Base-by-base conservation (phyloP, 768 basidiomycete genomes). In the Neoboletus subvelutipes region DNA sequence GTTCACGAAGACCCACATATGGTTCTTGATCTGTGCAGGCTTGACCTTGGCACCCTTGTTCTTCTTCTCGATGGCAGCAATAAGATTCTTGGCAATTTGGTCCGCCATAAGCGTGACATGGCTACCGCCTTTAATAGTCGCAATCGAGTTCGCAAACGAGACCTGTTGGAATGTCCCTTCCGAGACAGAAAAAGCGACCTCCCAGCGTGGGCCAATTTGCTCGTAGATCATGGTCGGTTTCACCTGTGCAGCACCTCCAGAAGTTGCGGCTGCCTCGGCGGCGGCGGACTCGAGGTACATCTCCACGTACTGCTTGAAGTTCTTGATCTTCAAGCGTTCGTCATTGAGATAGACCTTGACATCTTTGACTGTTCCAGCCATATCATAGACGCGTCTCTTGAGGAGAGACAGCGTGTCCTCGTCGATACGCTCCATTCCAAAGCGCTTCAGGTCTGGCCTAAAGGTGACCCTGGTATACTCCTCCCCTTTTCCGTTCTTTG, bases 1-100 rank as follows among this genome's bases (percentile, higher is more conserved):
- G 66, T 98, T 98, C 68, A 99, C 87, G 67, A 98, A 99, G 52
- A 99, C 82, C 93, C 92, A 95, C 86, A 99, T 94, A 69, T 99
- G 95, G 66, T 89, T 94, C 79, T 93, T 96, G 76, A 98, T 87
- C 75, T 97, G 94, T 52, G 86, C 83, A 17, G 92, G 82, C 72
- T 98, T 98, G 66, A 98, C 89, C 1, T 89, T 82, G n/a, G 94
- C 93, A 3, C 80, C 93, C 76, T 97, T 98, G 78, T 99, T 97
- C 84, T 96, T 98, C 85, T 98, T 98, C 69, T 85, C 77, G 62
- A 98, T 94, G 8, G 83, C 81, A 15, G 87, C 76, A 59, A 94
- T 80, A 34, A 98, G 76, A 59, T 82, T 84, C 73, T 95, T 94
- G 22, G 94, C 85, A 50, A 99, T 81, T 71, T 95, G 93, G 73